Percentiles rank a stretch among this genome's conserved stretches.
phyloP scores from a whole-genome alignment of 768 basidiomycete species.

The Collybia nuda region DNA sequence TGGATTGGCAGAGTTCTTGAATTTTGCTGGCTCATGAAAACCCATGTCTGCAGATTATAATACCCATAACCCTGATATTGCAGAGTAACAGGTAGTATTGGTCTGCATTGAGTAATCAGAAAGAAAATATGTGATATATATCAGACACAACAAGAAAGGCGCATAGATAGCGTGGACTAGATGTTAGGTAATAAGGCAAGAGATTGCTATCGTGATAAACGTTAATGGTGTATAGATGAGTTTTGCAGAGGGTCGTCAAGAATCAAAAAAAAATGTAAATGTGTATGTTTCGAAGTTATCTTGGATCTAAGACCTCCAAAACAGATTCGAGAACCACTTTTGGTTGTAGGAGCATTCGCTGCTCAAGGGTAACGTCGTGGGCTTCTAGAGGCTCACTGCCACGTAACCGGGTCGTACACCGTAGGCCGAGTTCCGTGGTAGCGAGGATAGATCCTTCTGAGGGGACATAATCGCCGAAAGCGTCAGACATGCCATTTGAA shows the following conservation, averaged over 20 bases:
- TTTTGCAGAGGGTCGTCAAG: no score
- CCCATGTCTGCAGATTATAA: no score
- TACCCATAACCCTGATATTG: no score
- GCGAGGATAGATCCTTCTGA: conserved; percentile 56
- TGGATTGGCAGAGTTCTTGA: no score
- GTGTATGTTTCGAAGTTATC: conserved; percentile 9
- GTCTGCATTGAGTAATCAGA: no score
- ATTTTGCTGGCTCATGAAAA: no score
- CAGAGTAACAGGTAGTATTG: no score
- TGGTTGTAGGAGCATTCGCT: conserved; percentile 63
- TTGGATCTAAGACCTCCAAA: conserved; percentile 39
- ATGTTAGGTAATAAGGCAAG: no score
- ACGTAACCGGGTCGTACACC: conserved; percentile 56
- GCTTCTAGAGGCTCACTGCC: conserved; percentile 18
- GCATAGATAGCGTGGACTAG: no score
- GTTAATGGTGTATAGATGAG: neutral
- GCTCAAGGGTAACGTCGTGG: conserved; percentile 46
- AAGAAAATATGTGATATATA: no score
- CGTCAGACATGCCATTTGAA: conserved; percentile 28
- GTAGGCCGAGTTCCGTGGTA: conserved; percentile 71
- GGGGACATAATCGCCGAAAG: conserved; percentile 58
- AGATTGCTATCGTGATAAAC: neutral
- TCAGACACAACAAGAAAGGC: no score
- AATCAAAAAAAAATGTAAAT: neutral
- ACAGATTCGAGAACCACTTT: conserved; percentile 80